These are phyloP conservation scores for Leccinum pachyderme DNA, from an alignment of 1,284 basidiomycete genomes.

Conservation along the genomic window DNA sequence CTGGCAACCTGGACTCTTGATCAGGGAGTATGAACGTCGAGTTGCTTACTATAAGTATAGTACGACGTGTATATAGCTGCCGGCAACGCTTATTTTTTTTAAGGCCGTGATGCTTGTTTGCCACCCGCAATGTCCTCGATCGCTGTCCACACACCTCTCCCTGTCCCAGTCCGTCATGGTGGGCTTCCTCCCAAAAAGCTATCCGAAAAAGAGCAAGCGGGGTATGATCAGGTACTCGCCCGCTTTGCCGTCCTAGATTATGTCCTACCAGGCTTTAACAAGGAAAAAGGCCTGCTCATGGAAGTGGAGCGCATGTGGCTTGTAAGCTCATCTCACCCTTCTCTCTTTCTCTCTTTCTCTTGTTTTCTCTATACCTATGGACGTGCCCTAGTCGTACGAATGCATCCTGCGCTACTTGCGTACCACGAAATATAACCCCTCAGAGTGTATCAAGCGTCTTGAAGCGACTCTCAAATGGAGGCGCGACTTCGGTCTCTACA, in stretches of 20 bases:
- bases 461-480: conserved; percentile 74
- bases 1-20: no score
- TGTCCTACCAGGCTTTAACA: conserved; percentile 43
- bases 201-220: conserved; percentile 11
- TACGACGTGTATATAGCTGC: no score
- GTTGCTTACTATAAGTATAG: no score
- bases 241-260: conserved; percentile 59
- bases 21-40: no score
- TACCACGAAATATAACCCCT: conserved; percentile 66
- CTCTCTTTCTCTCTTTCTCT: background rate
- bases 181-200: background rate
- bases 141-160: background rate
- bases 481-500: conserved; percentile 68
- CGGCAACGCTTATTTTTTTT: no score
- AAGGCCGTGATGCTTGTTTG: no score
- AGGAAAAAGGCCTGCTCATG: conserved; percentile 46
- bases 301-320: conserved; percentile 78
- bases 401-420: conserved; percentile 70
- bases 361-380: background rate
- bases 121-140: background rate
- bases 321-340: conserved; percentile 40
- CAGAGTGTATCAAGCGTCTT: conserved; percentile 56
- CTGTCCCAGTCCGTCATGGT: background rate
- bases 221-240: conserved; percentile 54
- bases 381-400: conserved; percentile 50